A percentile compares a stretch with the other conserved stretches of the same genome.
Evolutionary conservation across 2,329 filamentous ascomycete species (phyloP).

Genomic region (Shiraia bambusicola): DNA sequence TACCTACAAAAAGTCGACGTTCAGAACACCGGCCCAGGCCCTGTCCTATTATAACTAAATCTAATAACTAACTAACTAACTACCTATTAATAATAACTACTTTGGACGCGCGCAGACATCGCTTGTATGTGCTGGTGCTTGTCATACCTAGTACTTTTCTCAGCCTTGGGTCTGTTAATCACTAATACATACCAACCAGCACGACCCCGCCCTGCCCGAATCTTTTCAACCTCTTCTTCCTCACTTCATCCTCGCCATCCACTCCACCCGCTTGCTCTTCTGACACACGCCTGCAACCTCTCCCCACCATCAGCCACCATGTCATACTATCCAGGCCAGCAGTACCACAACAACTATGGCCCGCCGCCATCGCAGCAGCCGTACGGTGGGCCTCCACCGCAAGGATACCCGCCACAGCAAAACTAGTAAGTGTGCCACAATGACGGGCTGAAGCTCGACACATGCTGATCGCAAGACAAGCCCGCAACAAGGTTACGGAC

Average conservation of each 20-base stretch:
- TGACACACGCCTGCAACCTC: slow-evolving; percentile 10
- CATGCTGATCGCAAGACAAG: slow-evolving; percentile 24
- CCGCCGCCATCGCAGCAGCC: slow-evolving; percentile 44
- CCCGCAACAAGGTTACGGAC: slow-evolving; percentile 43
- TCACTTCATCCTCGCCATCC: slow-evolving; percentile 9
- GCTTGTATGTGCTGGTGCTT: too few species aligned
- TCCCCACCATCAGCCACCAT: slow-evolving; percentile 25
- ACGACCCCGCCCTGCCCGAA: slow-evolving; percentile 15
- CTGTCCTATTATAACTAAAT: too few species aligned
- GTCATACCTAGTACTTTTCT: slow-evolving; percentile 1
- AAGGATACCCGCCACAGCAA: slow-evolving; percentile 32
- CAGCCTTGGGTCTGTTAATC: slow-evolving; percentile 11
- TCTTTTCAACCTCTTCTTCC: slow-evolving; percentile 15
- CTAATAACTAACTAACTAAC: too few species aligned
- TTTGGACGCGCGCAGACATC: too few species aligned
- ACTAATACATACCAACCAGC: slow-evolving; percentile 16
- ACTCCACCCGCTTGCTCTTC: slow-evolving; percentile 23
- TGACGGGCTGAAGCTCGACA: too few species aligned
- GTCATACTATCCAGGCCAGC: slow-evolving; percentile 47
- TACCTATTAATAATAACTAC: too few species aligned
- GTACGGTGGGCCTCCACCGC: slow-evolving; percentile 33
- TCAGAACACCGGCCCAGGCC: too few species aligned
- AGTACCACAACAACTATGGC: slow-evolving; percentile 46
- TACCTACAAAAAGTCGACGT: neutral
- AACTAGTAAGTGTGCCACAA: slow-evolving; percentile 2